Evolutionary conservation across 2,329 filamentous ascomycete species (phyloP).

Genomic region (Penicillium hordei): DNA sequence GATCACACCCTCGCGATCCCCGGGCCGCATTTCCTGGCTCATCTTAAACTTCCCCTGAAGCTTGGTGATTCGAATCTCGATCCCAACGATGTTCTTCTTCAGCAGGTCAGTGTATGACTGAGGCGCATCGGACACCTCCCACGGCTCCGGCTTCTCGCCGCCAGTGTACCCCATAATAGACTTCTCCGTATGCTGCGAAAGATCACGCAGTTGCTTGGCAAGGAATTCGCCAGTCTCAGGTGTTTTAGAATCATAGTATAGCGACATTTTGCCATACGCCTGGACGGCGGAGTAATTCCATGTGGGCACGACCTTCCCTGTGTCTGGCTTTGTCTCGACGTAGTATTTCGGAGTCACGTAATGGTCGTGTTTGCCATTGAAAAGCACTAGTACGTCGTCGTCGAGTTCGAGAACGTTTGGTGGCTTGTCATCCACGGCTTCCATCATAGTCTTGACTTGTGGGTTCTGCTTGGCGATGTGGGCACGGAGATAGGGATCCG

Average conservation of each 20-base stretch:
- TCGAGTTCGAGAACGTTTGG: conserved; percentile 26
- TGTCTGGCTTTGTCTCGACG: conserved; percentile 60
- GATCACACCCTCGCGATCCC: conserved; percentile 58
- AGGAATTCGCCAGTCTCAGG: conserved; percentile 54
- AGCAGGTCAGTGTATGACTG: conserved; percentile 56
- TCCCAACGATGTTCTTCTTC: conserved; percentile 60
- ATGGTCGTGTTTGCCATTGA: conserved; percentile 58
- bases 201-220: conserved; percentile 39
- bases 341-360: conserved; percentile 68
- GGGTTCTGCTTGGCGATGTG: conserved; percentile 65
- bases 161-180: conserved; percentile 57
- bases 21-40: conserved; percentile 59
- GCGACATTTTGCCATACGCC: conserved; percentile 58
- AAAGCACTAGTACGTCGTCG: conserved; percentile 62
- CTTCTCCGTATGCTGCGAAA: conserved; percentile 45
- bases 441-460: conserved; percentile 61
- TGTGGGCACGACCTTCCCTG: conserved; percentile 66
- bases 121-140: conserved; percentile 62
- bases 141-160: conserved; percentile 51
- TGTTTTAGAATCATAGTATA: conserved; percentile 54
- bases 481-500: conserved; percentile 50
- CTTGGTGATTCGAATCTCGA: conserved; percentile 57
- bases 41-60: conserved; percentile 66
- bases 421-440: conserved; percentile 35
- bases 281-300: conserved; percentile 69